These are phyloP conservation scores for Fonsecaea pugnacius DNA, from an alignment of 2,329 filamentous ascomycete species.

Conservation along the genomic window DNA sequence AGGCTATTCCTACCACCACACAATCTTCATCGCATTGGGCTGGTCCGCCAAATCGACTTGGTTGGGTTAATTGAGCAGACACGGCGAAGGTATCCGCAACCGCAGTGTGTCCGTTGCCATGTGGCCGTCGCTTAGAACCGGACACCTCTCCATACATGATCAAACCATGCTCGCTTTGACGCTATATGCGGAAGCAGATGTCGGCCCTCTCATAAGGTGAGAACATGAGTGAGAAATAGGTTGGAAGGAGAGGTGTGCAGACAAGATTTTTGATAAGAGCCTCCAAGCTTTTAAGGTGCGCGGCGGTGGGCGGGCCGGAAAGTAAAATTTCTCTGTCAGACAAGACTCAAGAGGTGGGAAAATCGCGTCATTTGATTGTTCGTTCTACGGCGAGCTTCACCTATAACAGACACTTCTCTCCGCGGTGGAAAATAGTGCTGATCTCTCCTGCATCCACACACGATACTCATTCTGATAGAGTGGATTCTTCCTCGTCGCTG, in stretches of 20 bases:
- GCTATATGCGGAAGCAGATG: not conserved
- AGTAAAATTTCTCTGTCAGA: not conserved
- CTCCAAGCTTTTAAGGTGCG: not conserved
- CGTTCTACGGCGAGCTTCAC: not conserved
- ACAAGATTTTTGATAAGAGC: conserved; percentile 12
- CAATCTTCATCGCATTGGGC: not conserved
- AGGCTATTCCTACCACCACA: not conserved
- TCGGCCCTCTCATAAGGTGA: not conserved
- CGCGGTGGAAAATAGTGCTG: not conserved
- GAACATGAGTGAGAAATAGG: not conserved
- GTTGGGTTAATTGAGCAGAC: not conserved
- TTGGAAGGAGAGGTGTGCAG: not conserved
- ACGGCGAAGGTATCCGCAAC: not conserved
- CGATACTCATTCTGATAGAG: not conserved
- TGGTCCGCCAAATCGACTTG: not conserved
- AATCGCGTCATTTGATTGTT: not conserved
- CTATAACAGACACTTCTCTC: not conserved
- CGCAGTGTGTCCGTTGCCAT: not conserved
- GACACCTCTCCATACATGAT: not conserved
- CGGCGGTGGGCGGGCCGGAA: not conserved
- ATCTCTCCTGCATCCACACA: not conserved
- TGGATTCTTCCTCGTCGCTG: not conserved
- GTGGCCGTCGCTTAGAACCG: not conserved
- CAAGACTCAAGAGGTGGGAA: not conserved
- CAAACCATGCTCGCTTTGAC: not conserved